Base-by-base conservation (phyloP, 2,329 filamentous ascomycete genomes). In the Emergomyces pasteurianus region DNA sequence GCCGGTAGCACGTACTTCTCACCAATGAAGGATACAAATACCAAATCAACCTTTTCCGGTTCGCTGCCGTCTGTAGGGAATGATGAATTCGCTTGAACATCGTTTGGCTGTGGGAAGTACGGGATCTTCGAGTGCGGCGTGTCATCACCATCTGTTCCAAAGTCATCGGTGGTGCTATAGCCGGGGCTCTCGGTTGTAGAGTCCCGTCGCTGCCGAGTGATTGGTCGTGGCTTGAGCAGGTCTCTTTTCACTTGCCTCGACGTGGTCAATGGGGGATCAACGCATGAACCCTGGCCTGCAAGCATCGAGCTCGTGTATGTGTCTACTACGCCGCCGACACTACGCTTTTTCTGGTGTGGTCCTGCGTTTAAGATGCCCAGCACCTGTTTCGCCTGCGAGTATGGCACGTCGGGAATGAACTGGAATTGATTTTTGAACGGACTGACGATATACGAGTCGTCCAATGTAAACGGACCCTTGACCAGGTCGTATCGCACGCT, bases 381-480 rank as follows among this genome's bases (percentile, higher is more conserved):
- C 14, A 72, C 59, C 49, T 70, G 58, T 47, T 66, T 71, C 12
- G 71, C 71, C n/a, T 65, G 61, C 16, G 62, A 60, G 63, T 71
- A 72, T 1, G 70, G 70, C 7, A 69, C 70, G 4, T 71, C 67
- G 9, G 67, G 64, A 58, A 72, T 69, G 60, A 63, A 71, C 28
- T 68, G 62, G 65, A 70, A 72, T 40, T 63, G 59, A 60, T 72
- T 68, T 14, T 65, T 62, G 63, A 70, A 73, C 0, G 71, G 71
- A 28, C 58, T 63, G 47, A 64, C 63, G 28, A 66, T 68, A 55
- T 65, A 69, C 1, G 69, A 67, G 60, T 73, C 71, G 55, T 72
- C 71, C 18, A 67, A 78, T 0, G 83, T 86, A 67, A 86, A 87
- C 0, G 83, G 82, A 0, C 85, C 85, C 70, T 86, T 78, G 62